phyloP scores from a whole-genome alignment of 495 filamentous ascomycete species.

The Podospora anserina region DNA sequence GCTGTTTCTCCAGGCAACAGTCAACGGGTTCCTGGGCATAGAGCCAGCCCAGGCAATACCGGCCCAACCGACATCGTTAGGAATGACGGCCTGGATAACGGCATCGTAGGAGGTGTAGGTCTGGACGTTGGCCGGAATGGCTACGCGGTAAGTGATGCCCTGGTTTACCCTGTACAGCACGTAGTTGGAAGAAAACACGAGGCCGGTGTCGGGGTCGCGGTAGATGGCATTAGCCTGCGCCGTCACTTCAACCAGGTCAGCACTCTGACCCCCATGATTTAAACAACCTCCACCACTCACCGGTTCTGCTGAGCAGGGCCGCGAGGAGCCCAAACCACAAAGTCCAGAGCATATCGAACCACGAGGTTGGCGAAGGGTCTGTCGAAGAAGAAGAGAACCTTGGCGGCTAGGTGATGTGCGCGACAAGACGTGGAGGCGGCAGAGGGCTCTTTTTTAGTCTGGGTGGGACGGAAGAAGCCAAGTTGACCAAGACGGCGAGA shows the following conservation, averaged over 20 bases:
- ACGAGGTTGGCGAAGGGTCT: not conserved
- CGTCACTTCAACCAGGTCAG: slow-evolving; percentile 18
- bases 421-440: slow-evolving; percentile 11
- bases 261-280: not conserved
- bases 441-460: slow-evolving; percentile 14
- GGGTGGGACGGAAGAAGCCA: not conserved
- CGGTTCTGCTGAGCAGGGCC: slow-evolving; percentile 20
- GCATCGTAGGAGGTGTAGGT: slow-evolving; percentile 34
- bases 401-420: slow-evolving; percentile 13
- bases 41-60: slow-evolving; percentile 43
- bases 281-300: slow-evolving; percentile 3
- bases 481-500: slow-evolving; percentile 13
- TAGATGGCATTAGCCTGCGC: slow-evolving; percentile 34
- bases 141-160: slow-evolving; percentile 40
- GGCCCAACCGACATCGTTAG: slow-evolving; percentile 42
- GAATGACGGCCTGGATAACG: slow-evolving; percentile 44
- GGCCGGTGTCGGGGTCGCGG: slow-evolving; percentile 48
- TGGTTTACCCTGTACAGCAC: slow-evolving; percentile 38
- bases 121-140: slow-evolving; percentile 34
- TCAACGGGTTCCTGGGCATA: slow-evolving; percentile 42
- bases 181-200: slow-evolving; percentile 45
- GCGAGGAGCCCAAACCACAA: slow-evolving; percentile 26
- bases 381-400: not conserved
- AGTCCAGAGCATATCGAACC: slow-evolving; percentile 24
- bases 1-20: slow-evolving; percentile 36